Base-by-base conservation (phyloP, 208 protist genomes). In the Acanthamoeba lenticulata region DNA sequence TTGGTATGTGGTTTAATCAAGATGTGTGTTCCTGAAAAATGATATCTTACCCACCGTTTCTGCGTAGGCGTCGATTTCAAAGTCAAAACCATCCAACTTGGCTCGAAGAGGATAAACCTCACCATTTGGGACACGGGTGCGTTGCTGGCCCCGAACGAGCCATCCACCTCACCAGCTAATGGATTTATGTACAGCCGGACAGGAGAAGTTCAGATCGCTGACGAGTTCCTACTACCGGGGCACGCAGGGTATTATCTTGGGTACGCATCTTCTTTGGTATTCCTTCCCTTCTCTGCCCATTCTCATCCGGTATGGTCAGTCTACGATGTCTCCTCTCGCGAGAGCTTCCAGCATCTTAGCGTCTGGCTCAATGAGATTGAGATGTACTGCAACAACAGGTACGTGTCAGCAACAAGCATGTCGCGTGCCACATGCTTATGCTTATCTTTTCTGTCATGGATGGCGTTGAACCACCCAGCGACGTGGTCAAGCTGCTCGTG, bases 371-470 rank as follows among this genome's bases (percentile, higher is more conserved):
- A 81, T 34, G 65, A 92, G 40, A 77, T 92, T 7, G 88, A 92
- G 88, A 92, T 72, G 65, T 92, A 92, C 88, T 92, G 62, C 65
- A 92, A 92, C 88, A 79, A 92, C 42, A 49, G 45, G 88, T 90
- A 44, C 29, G 6, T 24, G 52, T 60, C 9, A 24, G 15, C 42
- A 24, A 81, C 19, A 24, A 13, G 69, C 11, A 32, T 24, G 38
- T 88, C 47, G 7, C 34, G 2, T 88, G 24, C 27, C n/a, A 34
- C 17, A 11, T 15, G 67, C 13, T 17, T 5, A 5, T 29, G 72
- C 42, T n/a, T n/a, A 72, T 55, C 52, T 40, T 4, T 89, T 89
- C 52, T 2, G 27, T 40, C 42, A 24, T 57, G 36, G 7, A n/a
- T 34, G 9, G 36, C 36, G 67, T 77, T 77, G 36, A 34, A 11